Conservation (phyloP, 1,284 basidiomycete genomes). For the Trametes hirsuta region DNA sequence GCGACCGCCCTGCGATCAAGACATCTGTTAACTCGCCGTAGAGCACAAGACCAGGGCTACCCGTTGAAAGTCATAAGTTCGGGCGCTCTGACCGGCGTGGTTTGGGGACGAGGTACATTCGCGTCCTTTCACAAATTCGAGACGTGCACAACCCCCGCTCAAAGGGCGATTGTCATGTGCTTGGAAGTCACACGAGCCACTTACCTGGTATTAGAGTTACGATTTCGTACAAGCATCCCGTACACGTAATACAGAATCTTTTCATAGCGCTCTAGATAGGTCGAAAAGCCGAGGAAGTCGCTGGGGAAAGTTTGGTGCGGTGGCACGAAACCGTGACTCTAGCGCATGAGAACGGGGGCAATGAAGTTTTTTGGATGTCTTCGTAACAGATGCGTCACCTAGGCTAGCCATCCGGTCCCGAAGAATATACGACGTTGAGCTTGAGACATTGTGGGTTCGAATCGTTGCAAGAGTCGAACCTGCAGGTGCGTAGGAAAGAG, state of each 20-base stretch:
- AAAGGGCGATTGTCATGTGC: neutral
- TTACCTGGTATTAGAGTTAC: constrained; percentile 2
- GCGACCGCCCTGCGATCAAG: neutral
- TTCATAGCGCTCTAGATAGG: neutral
- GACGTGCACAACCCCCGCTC: neutral
- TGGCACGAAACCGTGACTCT: neutral
- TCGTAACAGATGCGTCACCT: neutral
- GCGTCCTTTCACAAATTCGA: constrained; percentile 6
- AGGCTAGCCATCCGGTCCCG: constrained; percentile 12
- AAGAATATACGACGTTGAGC: constrained; percentile 10
- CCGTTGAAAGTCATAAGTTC: neutral
- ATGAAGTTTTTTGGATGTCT: constrained; percentile 1
- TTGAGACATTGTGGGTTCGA: constrained; percentile 11
- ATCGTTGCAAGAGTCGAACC: too few relatives aligned
- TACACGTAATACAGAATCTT: constrained; percentile 4
- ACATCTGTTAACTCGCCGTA: neutral
- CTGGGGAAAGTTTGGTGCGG: neutral
- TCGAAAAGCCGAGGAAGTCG: constrained; percentile 2
- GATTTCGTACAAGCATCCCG: neutral
- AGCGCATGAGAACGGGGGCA: neutral
- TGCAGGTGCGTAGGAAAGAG: too few relatives aligned
- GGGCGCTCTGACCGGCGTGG: neutral
- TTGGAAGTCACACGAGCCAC: constrained; percentile 10
- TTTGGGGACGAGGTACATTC: neutral
- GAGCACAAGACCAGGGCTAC: constrained; percentile 11